phyloP scores from a whole-genome alignment of 495 filamentous ascomycete genomes.

The Chaetomium cochliodes region DNA sequence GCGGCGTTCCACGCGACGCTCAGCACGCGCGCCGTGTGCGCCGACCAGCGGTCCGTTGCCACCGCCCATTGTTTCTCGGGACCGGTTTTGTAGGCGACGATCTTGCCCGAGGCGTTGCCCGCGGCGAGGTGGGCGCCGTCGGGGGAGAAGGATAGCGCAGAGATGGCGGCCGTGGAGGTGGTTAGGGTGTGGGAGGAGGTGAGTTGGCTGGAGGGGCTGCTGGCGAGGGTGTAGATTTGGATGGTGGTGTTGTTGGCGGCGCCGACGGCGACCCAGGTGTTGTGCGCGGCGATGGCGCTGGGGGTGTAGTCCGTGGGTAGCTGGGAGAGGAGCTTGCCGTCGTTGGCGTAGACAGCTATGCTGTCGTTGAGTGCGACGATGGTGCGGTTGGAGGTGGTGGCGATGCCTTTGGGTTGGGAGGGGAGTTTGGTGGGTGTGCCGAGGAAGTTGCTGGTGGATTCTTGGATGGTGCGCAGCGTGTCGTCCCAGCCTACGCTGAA shows the following conservation, averaged over 20 bases:
- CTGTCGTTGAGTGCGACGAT: conserved; percentile 65
- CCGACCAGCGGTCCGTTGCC: conserved; percentile 79
- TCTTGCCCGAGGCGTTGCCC: conserved; percentile 82
- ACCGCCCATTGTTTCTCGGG: conserved; percentile 53
- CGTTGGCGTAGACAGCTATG: conserved; percentile 63
- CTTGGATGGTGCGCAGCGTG: conserved; percentile 76
- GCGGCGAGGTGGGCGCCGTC: conserved; percentile 71
- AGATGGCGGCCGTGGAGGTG: conserved; percentile 56
- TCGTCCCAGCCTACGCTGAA: conserved; percentile 96
- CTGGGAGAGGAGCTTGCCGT: conserved; percentile 52
- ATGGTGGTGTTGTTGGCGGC: conserved; percentile 65
- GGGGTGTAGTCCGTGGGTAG: conserved; percentile 55
- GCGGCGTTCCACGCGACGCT: conserved; percentile 76
- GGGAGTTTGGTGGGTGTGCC: conserved; percentile 47
- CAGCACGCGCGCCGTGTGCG: conserved; percentile 85
- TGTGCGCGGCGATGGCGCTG: conserved; percentile 66
- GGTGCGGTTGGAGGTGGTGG: conserved; percentile 43
- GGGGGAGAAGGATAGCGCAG: conserved; percentile 74
- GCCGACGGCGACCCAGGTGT: conserved; percentile 69
- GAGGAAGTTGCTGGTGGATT: conserved; percentile 49
- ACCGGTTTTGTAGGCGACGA: conserved; percentile 67
- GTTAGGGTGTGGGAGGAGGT: conserved; percentile 46
- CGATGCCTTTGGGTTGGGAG: conserved; percentile 53
- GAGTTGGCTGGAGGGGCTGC: conserved; percentile 51
- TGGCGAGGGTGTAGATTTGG: conserved; percentile 63